Evolutionary conservation across 2,329 filamentous ascomycete genomes (phyloP).

Genomic region (Thielaviopsis ethacetica): DNA sequence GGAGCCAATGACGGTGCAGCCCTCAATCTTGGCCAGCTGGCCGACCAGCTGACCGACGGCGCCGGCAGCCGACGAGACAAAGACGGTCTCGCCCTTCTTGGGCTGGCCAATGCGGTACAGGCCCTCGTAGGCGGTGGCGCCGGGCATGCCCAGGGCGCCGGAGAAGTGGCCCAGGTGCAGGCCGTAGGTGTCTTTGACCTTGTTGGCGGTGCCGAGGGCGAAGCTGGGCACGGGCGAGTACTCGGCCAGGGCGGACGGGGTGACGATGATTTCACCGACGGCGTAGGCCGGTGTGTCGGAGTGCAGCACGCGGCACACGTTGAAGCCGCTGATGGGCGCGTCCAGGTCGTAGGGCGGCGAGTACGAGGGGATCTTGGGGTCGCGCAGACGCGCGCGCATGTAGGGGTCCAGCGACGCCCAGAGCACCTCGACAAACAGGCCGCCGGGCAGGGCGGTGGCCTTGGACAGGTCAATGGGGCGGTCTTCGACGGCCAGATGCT

Average conservation of each 20-base stretch:
- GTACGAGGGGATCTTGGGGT: conserved; percentile 45
- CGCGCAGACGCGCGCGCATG: conserved; percentile 64
- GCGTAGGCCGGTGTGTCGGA: conserved; percentile 47
- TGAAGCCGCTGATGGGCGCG: conserved; percentile 46
- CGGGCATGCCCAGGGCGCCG: conserved; percentile 47
- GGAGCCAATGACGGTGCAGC: conserved; percentile 61
- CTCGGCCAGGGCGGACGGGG: conserved; percentile 45
- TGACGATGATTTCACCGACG: conserved; percentile 49
- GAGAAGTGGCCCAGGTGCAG: conserved; percentile 53
- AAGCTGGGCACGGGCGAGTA: conserved; percentile 42
- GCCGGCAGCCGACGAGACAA: conserved; percentile 63
- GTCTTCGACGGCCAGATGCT: conserved; percentile 53
- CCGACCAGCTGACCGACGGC: conserved; percentile 73
- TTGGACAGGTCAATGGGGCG: conserved; percentile 47
- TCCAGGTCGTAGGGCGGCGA: conserved; percentile 34
- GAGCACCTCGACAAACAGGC: conserved; percentile 52
- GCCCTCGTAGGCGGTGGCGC: conserved; percentile 54
- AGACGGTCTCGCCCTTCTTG: conserved; percentile 57
- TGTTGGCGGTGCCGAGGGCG: conserved; percentile 26
- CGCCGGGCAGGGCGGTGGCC: conserved; percentile 42
- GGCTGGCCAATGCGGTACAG: conserved; percentile 48
- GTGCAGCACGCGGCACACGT: conserved; percentile 54
- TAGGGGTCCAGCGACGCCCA: conserved; percentile 75
- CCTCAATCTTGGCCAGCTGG: conserved; percentile 68
- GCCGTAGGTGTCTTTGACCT: conserved; percentile 53